A percentile compares a stretch with the other conserved stretches of the same genome.
phyloP scores from a whole-genome alignment of 805 yeast species.

The Ogataea methylovora region DNA sequence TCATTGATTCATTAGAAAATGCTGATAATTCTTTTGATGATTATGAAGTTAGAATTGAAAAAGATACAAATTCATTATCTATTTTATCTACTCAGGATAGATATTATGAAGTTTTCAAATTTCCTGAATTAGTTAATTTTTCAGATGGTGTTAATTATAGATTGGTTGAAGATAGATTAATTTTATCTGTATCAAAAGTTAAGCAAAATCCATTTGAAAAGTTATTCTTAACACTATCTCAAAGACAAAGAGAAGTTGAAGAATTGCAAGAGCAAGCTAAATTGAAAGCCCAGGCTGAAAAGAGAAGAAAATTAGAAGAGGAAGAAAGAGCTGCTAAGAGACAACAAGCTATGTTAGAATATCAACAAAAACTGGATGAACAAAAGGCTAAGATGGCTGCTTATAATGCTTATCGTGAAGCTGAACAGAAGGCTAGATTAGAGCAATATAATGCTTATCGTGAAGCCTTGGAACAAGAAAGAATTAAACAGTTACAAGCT shows the following conservation, averaged over 20 bases:
- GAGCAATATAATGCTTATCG: no score
- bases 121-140: conserved; percentile 18
- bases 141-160: conserved; percentile 8
- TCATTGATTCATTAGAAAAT: not conserved
- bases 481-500: no score
- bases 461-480: no score
- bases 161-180: conserved; percentile 13
- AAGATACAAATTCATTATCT: conserved; percentile 7
- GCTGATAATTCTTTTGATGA: conserved; percentile 9
- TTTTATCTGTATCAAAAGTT: conserved; percentile 11
- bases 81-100: conserved; percentile 16
- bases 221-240: not conserved
- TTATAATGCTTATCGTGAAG: no score
- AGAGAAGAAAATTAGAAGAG: no score
- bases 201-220: conserved; percentile 1
- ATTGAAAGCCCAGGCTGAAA: not conserved
- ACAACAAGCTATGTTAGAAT: no score
- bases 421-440: no score
- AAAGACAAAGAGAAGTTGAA: not conserved
- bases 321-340: not conserved
- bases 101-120: conserved; percentile 10
- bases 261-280: not conserved
- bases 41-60: conserved; percentile 15
- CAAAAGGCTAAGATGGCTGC: not conserved
- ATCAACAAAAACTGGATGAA: no score